Evolutionary conservation across 495 filamentous ascomycete species (phyloP).

Genomic region (Rostrohypoxylon terebratum): DNA sequence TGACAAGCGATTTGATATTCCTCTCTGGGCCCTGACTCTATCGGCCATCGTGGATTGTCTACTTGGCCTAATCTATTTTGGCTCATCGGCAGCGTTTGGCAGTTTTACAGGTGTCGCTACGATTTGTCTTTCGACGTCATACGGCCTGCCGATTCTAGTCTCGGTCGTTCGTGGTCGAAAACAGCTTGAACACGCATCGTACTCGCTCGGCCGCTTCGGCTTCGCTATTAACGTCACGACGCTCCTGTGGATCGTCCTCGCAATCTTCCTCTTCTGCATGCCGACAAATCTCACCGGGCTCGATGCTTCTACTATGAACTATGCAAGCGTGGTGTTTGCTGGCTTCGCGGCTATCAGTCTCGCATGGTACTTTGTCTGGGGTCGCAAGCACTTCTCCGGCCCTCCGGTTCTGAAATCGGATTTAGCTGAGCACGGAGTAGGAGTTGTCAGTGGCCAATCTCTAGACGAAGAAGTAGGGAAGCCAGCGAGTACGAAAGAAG

Average conservation of each 20-base stretch:
- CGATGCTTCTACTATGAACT: constrained; percentile 67
- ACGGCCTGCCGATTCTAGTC: constrained; percentile 71
- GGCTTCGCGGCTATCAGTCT: constrained; percentile 66
- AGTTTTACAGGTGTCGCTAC: constrained; percentile 73
- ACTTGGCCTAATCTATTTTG: constrained; percentile 70
- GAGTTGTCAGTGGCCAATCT: constrained; percentile 43
- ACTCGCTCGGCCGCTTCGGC: constrained; percentile 66
- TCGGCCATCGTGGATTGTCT: constrained; percentile 68
- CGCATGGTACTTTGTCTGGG: constrained; percentile 76
- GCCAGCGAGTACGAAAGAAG: constrained; percentile 32
- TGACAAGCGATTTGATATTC: constrained; percentile 61
- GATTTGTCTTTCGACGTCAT: constrained; percentile 73
- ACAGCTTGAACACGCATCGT: constrained; percentile 63
- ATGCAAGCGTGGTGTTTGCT: constrained; percentile 72
- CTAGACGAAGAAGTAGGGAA: constrained; percentile 41
- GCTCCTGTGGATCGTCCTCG: constrained; percentile 66
- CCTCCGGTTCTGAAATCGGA: constrained; percentile 65
- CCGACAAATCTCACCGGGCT: constrained; percentile 66
- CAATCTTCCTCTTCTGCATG: constrained; percentile 71
- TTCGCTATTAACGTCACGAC: constrained; percentile 65
- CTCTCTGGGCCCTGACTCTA: constrained; percentile 68
- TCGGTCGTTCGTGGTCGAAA: constrained; percentile 52
- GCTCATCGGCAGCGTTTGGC: constrained; percentile 69
- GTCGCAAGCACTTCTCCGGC: constrained; percentile 73
- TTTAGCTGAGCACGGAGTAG: constrained; percentile 44